Percentiles rank a stretch among this genome's conserved stretches.
Conservation (phyloP, 2,329 filamentous ascomycete species). For the Seiridium unicorne region DNA sequence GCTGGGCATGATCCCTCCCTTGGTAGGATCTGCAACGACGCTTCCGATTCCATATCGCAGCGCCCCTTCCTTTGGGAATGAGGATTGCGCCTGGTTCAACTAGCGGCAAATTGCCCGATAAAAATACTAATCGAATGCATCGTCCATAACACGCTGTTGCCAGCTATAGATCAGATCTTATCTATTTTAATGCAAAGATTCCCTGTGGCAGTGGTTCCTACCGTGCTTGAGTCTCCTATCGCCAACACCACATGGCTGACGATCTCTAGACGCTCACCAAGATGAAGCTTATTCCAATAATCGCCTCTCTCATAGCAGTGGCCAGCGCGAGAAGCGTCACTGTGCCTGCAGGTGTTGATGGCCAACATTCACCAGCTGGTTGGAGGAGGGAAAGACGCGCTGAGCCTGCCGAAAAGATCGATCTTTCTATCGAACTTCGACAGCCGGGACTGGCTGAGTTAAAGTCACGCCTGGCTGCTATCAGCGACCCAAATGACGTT, state of each 20-base stretch:
- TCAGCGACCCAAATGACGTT: conserved; percentile 16
- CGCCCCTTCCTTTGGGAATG: neutral
- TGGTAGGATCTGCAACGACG: neutral
- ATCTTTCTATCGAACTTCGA: conserved; percentile 25
- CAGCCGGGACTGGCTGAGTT: conserved; percentile 28
- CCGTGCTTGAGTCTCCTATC: no score
- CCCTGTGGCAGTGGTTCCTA: no score
- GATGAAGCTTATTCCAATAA: neutral
- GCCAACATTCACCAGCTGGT: conserved; percentile 20
- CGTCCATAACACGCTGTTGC: no score
- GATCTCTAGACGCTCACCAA: no score
- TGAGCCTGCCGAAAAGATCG: conserved; percentile 21
- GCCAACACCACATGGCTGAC: no score
- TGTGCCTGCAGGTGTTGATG: conserved; percentile 5
- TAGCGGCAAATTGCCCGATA: neutral
- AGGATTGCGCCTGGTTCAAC: neutral
- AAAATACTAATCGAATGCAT: neutral
- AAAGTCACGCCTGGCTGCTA: conserved; percentile 22
- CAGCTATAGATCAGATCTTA: no score
- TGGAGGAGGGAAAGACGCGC: conserved; percentile 24
- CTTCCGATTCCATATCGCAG: neutral
- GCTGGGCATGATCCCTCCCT: neutral
- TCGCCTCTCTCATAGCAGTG: neutral
- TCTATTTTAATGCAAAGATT: no score
- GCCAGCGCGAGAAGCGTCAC: conserved; percentile 7